Evolutionary conservation across 371 early-diverging fungal genomes (phyloP), one percentile per base, ranked within the genome.

Genomic region (Conidiobolus incongruus): DNA sequence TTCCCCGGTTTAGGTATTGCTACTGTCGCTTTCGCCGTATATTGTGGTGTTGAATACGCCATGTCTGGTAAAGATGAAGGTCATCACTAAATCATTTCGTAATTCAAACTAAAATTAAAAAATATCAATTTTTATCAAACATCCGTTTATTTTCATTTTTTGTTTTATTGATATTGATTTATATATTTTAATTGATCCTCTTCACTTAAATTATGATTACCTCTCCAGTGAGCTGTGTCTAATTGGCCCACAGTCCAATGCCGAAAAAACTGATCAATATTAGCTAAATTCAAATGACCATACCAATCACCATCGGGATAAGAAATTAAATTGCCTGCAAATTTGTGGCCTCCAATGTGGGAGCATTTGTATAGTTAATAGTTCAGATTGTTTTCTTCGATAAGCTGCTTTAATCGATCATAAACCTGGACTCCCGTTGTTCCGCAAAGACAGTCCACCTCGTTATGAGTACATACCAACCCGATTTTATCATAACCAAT

Each of bases 1-100:
- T 70, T 77, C 56, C 90, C 90, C n/a, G 90, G 90, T 31, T 60
- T 87, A 32, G 78, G 81, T 47, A 69, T 80, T 46, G 90, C 79
- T 10, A 65, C 75, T 32, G 81, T 68, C 26, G 75, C 79, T 7
- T 84, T 89, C 54, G 68, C 75, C 21, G 64, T 72, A 35, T 88
- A 82, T 55, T 66, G 77, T 44, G 76, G 63, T 35, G 74, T 69
- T 53, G 86, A 88, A 56, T 60, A 72, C 47, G 7, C 32, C n/a
- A 24, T 40, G 15, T 23, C 40, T 5, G 26, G 26, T 15, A 24
- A 40, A 40, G 40, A n/a, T 11, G 15, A 20, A 4, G 13, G 7
- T 35, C 35, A 35, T 13, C 35, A 35, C 13, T 35, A 35, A n/a
- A 4, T 8, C 35, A 19, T 35, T n/a, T n/a, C n/a, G n/a, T n/a